Evolutionary conservation across 805 yeast species (phyloP).

Genomic region (Saturnispora mendoncae): DNA sequence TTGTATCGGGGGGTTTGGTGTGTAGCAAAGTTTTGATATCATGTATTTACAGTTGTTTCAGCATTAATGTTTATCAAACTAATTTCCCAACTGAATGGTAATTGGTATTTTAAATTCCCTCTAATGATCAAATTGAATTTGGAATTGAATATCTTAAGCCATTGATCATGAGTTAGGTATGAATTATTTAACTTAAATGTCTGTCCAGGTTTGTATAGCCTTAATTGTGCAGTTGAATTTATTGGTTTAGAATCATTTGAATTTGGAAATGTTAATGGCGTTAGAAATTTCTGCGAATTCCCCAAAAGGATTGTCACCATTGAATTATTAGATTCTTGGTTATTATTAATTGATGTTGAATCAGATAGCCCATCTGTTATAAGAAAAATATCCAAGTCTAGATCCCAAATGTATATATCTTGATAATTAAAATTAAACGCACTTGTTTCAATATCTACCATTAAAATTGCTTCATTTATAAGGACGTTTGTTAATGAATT

Average conservation of each 20-base stretch:
- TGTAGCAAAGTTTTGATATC: no score
- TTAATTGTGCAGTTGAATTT: constrained; percentile 25
- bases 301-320: constrained; percentile 27
- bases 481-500: constrained; percentile 23
- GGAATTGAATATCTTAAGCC: constrained; percentile 24
- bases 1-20: no score
- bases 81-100: constrained; percentile 22
- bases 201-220: constrained; percentile 24
- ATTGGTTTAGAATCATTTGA: constrained; percentile 8
- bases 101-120: constrained; percentile 27
- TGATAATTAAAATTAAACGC: constrained; percentile 26
- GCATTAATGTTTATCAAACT: constrained; percentile 26
- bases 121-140: constrained; percentile 24
- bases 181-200: constrained; percentile 22
- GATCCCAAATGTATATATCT: constrained; percentile 25
- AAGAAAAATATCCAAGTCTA: constrained; percentile 28
- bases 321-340: constrained; percentile 3
- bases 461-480: constrained; percentile 25
- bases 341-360: no score
- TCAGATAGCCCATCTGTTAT: no score
- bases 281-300: constrained; percentile 22
- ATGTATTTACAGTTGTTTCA: constrained; percentile 10
- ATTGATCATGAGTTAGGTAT: constrained; percentile 21
- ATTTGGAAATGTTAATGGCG: constrained; percentile 27
- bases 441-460: constrained; percentile 25